Base-by-base conservation (phyloP, 179 eudicot genomes). In the Silene noctiflora region DNA sequence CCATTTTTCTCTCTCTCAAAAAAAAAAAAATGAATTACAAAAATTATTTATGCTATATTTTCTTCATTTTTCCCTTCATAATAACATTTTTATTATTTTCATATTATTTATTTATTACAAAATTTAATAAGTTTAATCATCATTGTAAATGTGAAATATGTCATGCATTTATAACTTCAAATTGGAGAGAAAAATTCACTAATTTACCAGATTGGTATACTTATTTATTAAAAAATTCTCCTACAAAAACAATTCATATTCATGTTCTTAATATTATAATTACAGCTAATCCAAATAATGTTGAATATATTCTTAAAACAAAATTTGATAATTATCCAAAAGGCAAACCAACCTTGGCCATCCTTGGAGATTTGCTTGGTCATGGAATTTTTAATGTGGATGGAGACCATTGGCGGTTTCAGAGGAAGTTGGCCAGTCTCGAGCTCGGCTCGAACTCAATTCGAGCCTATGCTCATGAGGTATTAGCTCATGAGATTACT, bases 341-440 rank as follows among this genome's bases (percentile, higher is more conserved):
- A 65, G 98, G 98, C 0, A 88, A 86, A 64, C 88, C 91, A 0
- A 86, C 89, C 72, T 84, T 89, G 2, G 78, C 83, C 62, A 72
- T 94, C 53, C 86, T 94, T 3, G 98, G 97, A 1, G 96, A 94
- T 46, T 84, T 92, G 31, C 87, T 94, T 0, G 98, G 98, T 6
- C 67, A 74, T 9, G 98, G 98, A 0, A 94, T 94, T 13, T 92
- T 94, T 82, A 86, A 88, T 44, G 94, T 87, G 0, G 98, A 94
- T 21, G 98, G 98, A 0, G 89, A 94, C 0, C 80, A 76, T n/a
- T 94, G 98, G 98, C 67, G 78, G 63, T 79, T 81, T 29, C 97
- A 94, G 70, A 86, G 98, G 22, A 90, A 92, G 80, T 21, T 90
- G 16, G 96, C 91, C 3, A 89, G 94, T 76, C 89, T 88, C 29